phyloP scores from a whole-genome alignment of 768 basidiomycete genomes.

The Favolaschia claudopus region DNA sequence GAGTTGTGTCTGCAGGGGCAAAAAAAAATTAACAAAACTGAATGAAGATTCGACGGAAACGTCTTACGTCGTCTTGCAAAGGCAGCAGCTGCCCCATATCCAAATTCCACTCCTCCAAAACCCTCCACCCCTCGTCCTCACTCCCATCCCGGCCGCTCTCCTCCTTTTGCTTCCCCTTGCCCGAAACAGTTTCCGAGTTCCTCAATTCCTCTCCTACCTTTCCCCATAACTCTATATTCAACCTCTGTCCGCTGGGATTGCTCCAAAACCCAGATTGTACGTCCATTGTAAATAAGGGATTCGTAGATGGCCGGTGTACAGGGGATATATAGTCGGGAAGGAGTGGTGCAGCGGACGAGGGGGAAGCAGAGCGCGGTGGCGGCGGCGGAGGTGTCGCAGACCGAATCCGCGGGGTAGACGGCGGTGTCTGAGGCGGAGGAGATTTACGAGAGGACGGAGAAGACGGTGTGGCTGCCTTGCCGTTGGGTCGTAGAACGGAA shows the following conservation, averaged over 20 bases:
- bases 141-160: constrained; percentile 22
- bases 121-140: constrained; percentile 57
- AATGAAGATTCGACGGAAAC: neutral
- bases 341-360: constrained; percentile 5
- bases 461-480: constrained; percentile 26
- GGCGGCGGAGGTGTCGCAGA: constrained; percentile 26
- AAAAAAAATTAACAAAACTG: constrained; percentile 25
- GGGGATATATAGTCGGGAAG: constrained; percentile 78
- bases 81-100: constrained; percentile 64
- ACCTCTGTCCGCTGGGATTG: constrained; percentile 56
- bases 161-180: constrained; percentile 58
- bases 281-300: constrained; percentile 77
- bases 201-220: constrained; percentile 42
- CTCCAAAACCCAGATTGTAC: constrained; percentile 62
- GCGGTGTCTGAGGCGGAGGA: constrained; percentile 31
- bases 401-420: too few species aligned
- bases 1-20: constrained; percentile 49
- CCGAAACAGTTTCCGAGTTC: constrained; percentile 30
- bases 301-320: constrained; percentile 83
- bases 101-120: constrained; percentile 74
- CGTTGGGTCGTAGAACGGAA: constrained; percentile 30
- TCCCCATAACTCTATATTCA: constrained; percentile 70
- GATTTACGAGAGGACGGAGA: constrained; percentile 23
- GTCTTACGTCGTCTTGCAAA: constrained; percentile 68
- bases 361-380: constrained; percentile 12